A percentile compares a stretch with the other conserved stretches of the same genome.
Evolutionary conservation across 345 rosid species (phyloP).

Genomic region (Eucalyptus decipiens): DNA sequence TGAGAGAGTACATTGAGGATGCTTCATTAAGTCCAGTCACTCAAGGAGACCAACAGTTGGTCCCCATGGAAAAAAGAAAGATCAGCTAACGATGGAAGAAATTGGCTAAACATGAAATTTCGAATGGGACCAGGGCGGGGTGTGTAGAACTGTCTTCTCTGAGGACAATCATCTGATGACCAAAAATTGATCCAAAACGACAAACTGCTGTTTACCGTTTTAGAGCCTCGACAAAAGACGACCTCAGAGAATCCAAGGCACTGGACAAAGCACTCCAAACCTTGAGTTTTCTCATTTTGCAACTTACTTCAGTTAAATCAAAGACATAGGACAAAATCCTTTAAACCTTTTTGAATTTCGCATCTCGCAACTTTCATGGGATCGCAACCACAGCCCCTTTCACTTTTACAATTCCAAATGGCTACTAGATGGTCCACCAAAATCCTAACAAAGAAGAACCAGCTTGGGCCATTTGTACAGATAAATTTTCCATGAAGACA

Average conservation of each 20-base stretch:
- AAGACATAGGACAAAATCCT: not conserved
- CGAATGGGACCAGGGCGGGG: not conserved
- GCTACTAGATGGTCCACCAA: not conserved
- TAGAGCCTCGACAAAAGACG: not conserved
- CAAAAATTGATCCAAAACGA: not conserved
- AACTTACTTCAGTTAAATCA: not conserved
- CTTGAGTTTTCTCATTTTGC: not conserved
- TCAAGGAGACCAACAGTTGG: not conserved
- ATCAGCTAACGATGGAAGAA: not conserved
- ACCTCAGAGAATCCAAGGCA: not conserved
- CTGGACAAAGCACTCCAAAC: not conserved
- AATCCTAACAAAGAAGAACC: not conserved
- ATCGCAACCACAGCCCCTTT: not conserved
- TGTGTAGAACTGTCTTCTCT: not conserved
- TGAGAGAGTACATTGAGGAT: not conserved
- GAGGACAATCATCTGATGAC: not conserved
- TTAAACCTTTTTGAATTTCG: not conserved
- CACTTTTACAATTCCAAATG: not conserved
- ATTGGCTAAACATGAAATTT: not conserved
- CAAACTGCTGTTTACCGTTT: not conserved
- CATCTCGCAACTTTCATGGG: not conserved
- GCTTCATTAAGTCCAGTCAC: not conserved
- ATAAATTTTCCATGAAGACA: not conserved
- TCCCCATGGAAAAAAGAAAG: not conserved
- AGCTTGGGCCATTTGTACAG: not conserved